A percentile compares a stretch with the other conserved stretches of the same genome.
These are phyloP conservation scores for Boletales sp. DNA, from an alignment of 768 basidiomycete species.

Conservation along the genomic window DNA sequence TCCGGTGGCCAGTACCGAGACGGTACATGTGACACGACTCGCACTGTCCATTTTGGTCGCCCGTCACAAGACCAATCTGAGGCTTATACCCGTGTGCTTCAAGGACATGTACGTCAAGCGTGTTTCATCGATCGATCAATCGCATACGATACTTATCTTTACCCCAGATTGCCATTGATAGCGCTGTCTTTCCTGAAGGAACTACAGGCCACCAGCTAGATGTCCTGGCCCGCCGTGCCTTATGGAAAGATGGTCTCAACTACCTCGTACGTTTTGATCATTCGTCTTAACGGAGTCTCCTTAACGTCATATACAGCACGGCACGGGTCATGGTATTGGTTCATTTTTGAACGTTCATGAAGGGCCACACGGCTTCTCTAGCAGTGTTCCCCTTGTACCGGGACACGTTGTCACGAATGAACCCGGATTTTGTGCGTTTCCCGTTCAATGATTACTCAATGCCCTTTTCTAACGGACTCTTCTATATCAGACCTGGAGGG, in stretches of 20 bases:
- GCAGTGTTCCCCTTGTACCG: slow-evolving; percentile 62
- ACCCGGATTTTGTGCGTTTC: slow-evolving; percentile 80
- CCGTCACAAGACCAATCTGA: slow-evolving; percentile 83
- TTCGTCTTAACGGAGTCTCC: slow-evolving; percentile 3
- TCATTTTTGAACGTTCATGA: slow-evolving; percentile 85
- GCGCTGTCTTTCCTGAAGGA: slow-evolving; percentile 85
- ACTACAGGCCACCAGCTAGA: slow-evolving; percentile 82
- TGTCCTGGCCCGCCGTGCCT: slow-evolving; percentile 82
- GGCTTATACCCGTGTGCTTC: slow-evolving; percentile 91
- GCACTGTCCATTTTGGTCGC: slow-evolving; percentile 84
- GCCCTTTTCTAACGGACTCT: slow-evolving; percentile 12
- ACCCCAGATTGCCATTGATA: slow-evolving; percentile 83
- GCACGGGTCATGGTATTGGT: slow-evolving; percentile 89
- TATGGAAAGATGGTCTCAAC: slow-evolving; percentile 85
- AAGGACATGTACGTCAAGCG: slow-evolving; percentile 78
- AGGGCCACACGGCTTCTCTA: slow-evolving; percentile 77
- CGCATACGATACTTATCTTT: slow-evolving; percentile 15
- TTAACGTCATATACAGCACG: slow-evolving; percentile 54
- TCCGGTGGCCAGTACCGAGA: slow-evolving; percentile 89
- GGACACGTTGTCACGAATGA: slow-evolving; percentile 95
- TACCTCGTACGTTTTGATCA: slow-evolving; percentile 53
- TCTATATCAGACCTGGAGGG: slow-evolving; percentile 59
- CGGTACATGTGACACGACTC: slow-evolving; percentile 84
- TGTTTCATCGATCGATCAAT: slow-evolving; percentile 15
- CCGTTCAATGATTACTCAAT: slow-evolving; percentile 8